A percentile compares a stretch with the other conserved stretches of the same genome.
Evolutionary conservation across 495 filamentous ascomycete genomes (phyloP).

Genomic region (Daldinia bambusicola): DNA sequence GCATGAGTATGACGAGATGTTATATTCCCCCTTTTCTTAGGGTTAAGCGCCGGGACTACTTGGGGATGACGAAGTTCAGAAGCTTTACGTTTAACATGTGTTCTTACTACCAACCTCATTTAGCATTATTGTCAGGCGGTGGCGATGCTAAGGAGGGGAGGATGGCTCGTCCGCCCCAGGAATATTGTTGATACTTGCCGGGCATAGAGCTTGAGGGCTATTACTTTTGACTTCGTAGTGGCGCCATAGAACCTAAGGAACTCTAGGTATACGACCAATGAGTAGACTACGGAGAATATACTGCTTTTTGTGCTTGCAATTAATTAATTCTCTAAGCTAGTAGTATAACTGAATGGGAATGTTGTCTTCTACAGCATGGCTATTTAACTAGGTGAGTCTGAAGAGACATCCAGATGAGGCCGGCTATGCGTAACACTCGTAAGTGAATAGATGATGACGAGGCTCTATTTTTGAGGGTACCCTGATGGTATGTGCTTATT

Average conservation of each 20-base stretch:
- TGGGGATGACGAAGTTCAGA: slow-evolving; percentile 19
- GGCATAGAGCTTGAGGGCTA: slow-evolving; percentile 7
- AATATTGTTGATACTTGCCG: slow-evolving; percentile 1
- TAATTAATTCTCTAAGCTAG: background rate
- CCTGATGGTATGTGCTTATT: background rate
- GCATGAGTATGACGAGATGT: slow-evolving; percentile 19
- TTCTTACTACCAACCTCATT: slow-evolving; percentile 16
- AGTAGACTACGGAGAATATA: slow-evolving; percentile 32
- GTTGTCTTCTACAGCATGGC: background rate
- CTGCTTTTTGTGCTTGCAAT: slow-evolving; percentile 26
- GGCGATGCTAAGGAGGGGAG: background rate
- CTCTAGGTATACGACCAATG: slow-evolving; percentile 16
- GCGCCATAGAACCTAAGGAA: slow-evolving; percentile 5
- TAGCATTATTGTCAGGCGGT: slow-evolving; percentile 9
- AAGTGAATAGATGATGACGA: background rate
- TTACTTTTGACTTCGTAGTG: slow-evolving; percentile 20
- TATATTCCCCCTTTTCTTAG: slow-evolving; percentile 26
- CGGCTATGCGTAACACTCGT: background rate
- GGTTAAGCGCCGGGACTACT: slow-evolving; percentile 16
- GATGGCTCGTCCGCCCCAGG: background rate
- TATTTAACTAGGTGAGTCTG: background rate
- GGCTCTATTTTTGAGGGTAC: background rate
- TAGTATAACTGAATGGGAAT: too few relatives aligned
- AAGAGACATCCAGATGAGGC: background rate
- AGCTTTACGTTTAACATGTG: slow-evolving; percentile 13